phyloP scores from a whole-genome alignment of 2,329 filamentous ascomycete genomes.

The Aspergillus carbonarius region DNA sequence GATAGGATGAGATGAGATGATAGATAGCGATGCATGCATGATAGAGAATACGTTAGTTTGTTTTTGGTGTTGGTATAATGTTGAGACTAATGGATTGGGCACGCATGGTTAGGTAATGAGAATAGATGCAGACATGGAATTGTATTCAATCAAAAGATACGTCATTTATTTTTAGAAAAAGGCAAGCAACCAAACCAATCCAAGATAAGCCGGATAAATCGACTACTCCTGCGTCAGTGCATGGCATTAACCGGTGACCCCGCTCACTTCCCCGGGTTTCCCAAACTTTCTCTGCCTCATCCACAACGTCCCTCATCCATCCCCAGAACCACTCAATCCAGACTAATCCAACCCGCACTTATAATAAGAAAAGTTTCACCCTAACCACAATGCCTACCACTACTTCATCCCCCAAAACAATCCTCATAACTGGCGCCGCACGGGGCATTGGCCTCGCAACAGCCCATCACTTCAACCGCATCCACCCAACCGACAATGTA shows the following conservation, averaged over 20 bases:
- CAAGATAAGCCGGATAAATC: neutral
- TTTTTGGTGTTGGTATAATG: neutral
- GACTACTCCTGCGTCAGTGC: neutral
- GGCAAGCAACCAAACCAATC: no score
- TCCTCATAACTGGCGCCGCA: conserved; percentile 44
- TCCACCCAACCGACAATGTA: conserved; percentile 33
- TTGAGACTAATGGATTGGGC: neutral
- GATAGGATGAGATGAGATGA: neutral
- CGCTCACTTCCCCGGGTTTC: neutral
- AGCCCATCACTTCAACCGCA: conserved; percentile 34
- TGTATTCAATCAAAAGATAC: no score
- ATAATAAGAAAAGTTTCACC: neutral
- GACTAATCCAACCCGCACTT: no score
- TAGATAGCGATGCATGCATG: neutral
- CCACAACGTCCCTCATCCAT: neutral
- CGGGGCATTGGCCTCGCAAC: conserved; percentile 45
- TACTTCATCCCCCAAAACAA: conserved; percentile 31
- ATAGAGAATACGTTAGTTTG: neutral
- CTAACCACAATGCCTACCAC: neutral
- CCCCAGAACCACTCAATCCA: neutral
- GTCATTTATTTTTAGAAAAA: no score
- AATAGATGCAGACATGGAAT: no score
- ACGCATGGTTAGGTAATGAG: no score
- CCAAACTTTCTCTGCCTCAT: neutral
- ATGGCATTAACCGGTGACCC: neutral